phyloP scores from a whole-genome alignment of 2,329 filamentous ascomycete genomes.

The Setomelanomma holmii region DNA sequence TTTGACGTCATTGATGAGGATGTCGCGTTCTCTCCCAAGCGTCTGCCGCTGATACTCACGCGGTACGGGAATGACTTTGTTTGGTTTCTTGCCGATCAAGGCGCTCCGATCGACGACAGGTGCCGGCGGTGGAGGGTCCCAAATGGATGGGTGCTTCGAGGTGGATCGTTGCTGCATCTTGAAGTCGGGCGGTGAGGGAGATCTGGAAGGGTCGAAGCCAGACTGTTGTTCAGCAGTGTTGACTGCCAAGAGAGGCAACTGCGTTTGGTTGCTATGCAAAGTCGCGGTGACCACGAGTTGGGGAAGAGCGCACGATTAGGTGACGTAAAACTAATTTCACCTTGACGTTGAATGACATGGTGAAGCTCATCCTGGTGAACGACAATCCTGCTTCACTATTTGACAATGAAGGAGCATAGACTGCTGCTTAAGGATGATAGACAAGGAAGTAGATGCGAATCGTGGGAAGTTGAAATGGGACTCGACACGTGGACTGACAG shows the following conservation, averaged over 20 bases:
- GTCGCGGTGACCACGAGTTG: constrained; percentile 8
- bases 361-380: too few species aligned
- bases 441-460: too few species aligned
- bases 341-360: too few species aligned
- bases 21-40: constrained; percentile 18
- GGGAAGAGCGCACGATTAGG: constrained; percentile 7
- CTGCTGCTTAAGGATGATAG: too few species aligned
- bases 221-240: too few species aligned
- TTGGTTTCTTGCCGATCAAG: constrained; percentile 21
- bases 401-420: too few species aligned
- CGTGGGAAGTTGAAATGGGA: too few species aligned
- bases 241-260: not conserved
- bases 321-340: too few species aligned
- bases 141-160: not conserved
- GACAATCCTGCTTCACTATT: too few species aligned
- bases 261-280: not conserved
- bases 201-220: too few species aligned
- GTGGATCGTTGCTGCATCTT: not conserved
- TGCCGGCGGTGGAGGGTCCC: not conserved
- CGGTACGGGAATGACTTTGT: constrained; percentile 27
- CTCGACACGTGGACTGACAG: too few species aligned
- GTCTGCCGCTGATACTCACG: constrained; percentile 24
- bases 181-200: not conserved
- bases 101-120: not conserved
- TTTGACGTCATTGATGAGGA: constrained; percentile 21